phyloP scores from a whole-genome alignment of 2,329 filamentous ascomycete genomes.

The Ophiocordyceps robertsii region DNA sequence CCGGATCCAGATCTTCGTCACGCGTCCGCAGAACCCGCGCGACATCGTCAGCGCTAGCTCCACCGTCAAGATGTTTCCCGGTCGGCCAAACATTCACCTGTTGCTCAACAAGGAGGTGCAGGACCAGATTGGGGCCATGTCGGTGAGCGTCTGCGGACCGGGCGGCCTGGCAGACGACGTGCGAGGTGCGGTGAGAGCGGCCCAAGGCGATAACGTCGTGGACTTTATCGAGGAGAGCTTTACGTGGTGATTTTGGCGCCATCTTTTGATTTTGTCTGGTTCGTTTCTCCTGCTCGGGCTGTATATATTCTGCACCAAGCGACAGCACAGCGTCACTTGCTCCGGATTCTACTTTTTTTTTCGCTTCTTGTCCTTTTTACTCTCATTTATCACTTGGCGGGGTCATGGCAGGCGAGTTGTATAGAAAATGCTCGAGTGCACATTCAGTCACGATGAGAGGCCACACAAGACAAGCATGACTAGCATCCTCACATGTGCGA shows the following conservation, averaged over 20 bases:
- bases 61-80: slow-evolving; percentile 85
- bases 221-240: slow-evolving; percentile 73
- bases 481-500: no score
- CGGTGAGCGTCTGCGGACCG: slow-evolving; percentile 68
- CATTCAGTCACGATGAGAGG: not conserved
- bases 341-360: not conserved
- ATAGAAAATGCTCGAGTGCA: slow-evolving; percentile 1
- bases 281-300: slow-evolving; percentile 3
- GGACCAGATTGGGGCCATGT: slow-evolving; percentile 77
- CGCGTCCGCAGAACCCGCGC: slow-evolving; percentile 69
- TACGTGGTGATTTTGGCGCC: slow-evolving; percentile 35
- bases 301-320: not conserved
- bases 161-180: slow-evolving; percentile 67
- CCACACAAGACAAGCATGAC: no score
- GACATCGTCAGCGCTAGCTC: slow-evolving; percentile 64
- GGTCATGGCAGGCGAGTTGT: slow-evolving; percentile 1
- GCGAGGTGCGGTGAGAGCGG: slow-evolving; percentile 49
- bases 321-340: not conserved
- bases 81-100: slow-evolving; percentile 68
- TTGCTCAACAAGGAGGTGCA: slow-evolving; percentile 73
- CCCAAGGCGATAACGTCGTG: slow-evolving; percentile 49
- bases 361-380: not conserved
- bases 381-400: not conserved
- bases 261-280: slow-evolving; percentile 1
- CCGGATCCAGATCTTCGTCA: slow-evolving; percentile 80